phyloP scores from a whole-genome alignment of 2,329 filamentous ascomycete genomes.

The Chaetomium strumarium region DNA sequence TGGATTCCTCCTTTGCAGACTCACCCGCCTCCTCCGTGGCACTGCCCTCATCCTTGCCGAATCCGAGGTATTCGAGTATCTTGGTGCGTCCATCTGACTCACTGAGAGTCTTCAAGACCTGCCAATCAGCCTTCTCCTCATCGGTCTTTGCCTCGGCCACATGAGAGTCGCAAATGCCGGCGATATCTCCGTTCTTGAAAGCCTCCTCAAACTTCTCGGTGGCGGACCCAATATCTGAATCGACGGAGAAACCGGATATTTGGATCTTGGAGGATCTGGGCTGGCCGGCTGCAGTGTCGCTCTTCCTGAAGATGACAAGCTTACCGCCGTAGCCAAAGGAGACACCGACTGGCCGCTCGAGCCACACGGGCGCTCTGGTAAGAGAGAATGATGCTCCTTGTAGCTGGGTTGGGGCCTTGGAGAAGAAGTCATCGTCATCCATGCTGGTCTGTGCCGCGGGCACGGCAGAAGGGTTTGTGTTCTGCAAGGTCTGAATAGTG shows the following conservation, averaged over 20 bases:
- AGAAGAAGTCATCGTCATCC: conserved; percentile 95
- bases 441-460: conserved; percentile 61
- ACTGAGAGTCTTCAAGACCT: conserved; percentile 83
- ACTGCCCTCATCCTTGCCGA: conserved; percentile 49
- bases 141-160: conserved; percentile 71
- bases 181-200: conserved; percentile 70
- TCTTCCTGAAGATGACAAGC: conserved; percentile 66
- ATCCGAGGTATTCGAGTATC: conserved; percentile 86
- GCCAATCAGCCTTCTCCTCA: conserved; percentile 94
- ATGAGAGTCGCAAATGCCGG: conserved; percentile 72
- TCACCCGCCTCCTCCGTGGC: conserved; percentile 27
- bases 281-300: conserved; percentile 54
- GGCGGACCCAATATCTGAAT: conserved; percentile 75
- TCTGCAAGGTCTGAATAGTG: conserved; percentile 86
- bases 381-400: conserved; percentile 87
- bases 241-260: conserved; percentile 84
- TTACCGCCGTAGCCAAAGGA: conserved; percentile 96
- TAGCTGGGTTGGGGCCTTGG: conserved; percentile 84
- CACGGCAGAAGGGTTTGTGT: conserved; percentile 73
- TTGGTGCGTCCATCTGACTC: conserved; percentile 79
- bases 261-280: conserved; percentile 67
- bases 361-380: conserved; percentile 80
- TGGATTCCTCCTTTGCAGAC: conserved; percentile 16
- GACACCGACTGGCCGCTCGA: conserved; percentile 75
- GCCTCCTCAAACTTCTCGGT: conserved; percentile 84